Base-by-base conservation (phyloP, 768 basidiomycete species). In the Dacryopinax primogenitus region DNA sequence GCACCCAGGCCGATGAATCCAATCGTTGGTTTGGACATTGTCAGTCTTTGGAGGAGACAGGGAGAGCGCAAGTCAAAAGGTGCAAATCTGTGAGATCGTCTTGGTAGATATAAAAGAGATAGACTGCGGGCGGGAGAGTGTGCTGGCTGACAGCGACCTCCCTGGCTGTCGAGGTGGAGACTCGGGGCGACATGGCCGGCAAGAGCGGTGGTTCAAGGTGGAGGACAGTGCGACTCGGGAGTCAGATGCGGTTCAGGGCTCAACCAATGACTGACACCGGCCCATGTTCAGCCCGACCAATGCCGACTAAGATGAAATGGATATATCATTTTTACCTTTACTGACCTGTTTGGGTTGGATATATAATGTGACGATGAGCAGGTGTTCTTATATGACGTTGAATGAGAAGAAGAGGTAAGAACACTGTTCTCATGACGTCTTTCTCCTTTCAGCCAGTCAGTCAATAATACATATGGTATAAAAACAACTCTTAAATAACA, bases 1-100 rank as follows among this genome's bases (percentile, higher is more conserved):
- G 51, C 51, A 18, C 51, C 51, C 26, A 58, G 51, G 51, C 51
- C 51, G 23, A 58, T 58, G 51, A 58, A 58, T 58, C 51, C 51
- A 7, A 58, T 58, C 3, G 51, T 18, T 13, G 51, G 30, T 58
- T 58, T 58, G 11, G 51, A 58, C 51, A 58, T 58, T 13, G 51
- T 58, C 13, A 6, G 3, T 13, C 3, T 15, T 44, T 44, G 4
- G 7, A 6, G 4, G 7, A 44, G 41, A n/a, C n/a, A n/a, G n/a
- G n/a, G n/a, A n/a, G n/a, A n/a, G n/a, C n/a, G n/a, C n/a, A n/a
- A n/a, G n/a, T n/a, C n/a, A n/a, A n/a, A n/a, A n/a, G n/a, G n/a
- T n/a, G n/a, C n/a, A n/a, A n/a, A n/a, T n/a, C n/a, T n/a, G n/a
- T n/a, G n/a, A n/a, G n/a, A n/a, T n/a, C n/a, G n/a, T n/a, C n/a